phyloP scores from a whole-genome alignment of 345 rosid genomes.

The Syzygium aqueum region DNA sequence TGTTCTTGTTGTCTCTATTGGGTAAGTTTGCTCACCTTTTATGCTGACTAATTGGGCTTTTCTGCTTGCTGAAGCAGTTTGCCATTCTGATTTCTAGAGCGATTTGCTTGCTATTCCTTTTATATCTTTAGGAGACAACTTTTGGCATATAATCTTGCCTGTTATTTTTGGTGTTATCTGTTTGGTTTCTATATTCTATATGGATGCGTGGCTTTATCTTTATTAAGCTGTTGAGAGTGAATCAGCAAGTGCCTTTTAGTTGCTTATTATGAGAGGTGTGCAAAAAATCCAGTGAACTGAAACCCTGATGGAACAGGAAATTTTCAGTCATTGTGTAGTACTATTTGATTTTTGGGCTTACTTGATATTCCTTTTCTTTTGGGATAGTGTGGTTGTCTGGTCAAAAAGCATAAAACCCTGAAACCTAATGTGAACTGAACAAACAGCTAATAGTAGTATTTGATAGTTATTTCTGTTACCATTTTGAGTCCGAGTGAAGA shows the following conservation, averaged over 20 bases:
- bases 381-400: background rate
- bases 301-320: background rate
- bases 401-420: background rate
- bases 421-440: background rate
- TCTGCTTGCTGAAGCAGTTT: background rate
- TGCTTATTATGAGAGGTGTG: background rate
- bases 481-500: background rate
- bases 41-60: background rate
- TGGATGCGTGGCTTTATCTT: background rate
- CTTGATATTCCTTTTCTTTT: background rate
- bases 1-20: conserved; percentile 56
- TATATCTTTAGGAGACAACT: background rate
- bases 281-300: background rate
- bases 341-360: background rate
- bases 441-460: background rate
- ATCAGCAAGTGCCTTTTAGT: background rate
- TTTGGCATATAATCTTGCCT: background rate
- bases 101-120: background rate
- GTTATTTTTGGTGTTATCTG: background rate
- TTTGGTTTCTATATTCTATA: background rate
- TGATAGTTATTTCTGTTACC: background rate
- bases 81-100: background rate
- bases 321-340: background rate
- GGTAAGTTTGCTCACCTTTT: conserved; percentile 33
- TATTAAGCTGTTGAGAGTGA: background rate